A percentile compares a stretch with the other conserved stretches of the same genome.
These are phyloP conservation scores for Ophiosphaerella korrae DNA, from an alignment of 2,329 filamentous ascomycete genomes.

Conservation along the genomic window DNA sequence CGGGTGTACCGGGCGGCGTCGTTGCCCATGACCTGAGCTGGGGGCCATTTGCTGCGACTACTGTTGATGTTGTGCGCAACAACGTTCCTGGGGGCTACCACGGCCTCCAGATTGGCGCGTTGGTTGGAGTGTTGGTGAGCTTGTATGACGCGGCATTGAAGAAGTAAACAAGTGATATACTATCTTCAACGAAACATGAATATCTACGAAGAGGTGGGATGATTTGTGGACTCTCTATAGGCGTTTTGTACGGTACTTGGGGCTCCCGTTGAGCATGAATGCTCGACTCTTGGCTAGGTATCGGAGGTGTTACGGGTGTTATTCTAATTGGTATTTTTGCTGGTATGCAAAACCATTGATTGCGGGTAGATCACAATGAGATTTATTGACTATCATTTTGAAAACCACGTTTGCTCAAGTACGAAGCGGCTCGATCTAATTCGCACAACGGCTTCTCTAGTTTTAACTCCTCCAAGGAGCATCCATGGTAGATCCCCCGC, in stretches of 20 bases:
- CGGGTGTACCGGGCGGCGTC: slow-evolving; percentile 54
- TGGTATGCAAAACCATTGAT: too few species aligned
- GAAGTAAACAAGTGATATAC: slow-evolving; percentile 45
- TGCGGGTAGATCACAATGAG: too few species aligned
- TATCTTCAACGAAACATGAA: background rate
- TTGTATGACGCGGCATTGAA: slow-evolving; percentile 79
- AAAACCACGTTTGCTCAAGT: too few species aligned
- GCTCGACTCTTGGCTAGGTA: background rate
- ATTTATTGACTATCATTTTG: too few species aligned
- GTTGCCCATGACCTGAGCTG: slow-evolving; percentile 51
- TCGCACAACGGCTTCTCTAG: too few species aligned
- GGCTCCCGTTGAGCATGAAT: too few species aligned
- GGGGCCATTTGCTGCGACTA: slow-evolving; percentile 64
- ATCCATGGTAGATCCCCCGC: background rate
- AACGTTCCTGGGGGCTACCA: slow-evolving; percentile 74
- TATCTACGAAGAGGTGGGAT: background rate
- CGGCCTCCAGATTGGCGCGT: slow-evolving; percentile 70
- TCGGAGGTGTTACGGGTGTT: background rate
- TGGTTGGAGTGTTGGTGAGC: slow-evolving; percentile 70
- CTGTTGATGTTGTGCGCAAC: slow-evolving; percentile 66
- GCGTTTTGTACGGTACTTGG: background rate
- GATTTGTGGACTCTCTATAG: slow-evolving; percentile 1
- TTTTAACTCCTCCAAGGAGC: background rate
- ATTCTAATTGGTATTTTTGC: background rate
- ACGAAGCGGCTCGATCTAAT: too few species aligned